A percentile compares a stretch with the other conserved stretches of the same genome.
These are phyloP conservation scores for Daldinia bambusicola DNA, from an alignment of 495 filamentous ascomycete species.

Conservation along the genomic window DNA sequence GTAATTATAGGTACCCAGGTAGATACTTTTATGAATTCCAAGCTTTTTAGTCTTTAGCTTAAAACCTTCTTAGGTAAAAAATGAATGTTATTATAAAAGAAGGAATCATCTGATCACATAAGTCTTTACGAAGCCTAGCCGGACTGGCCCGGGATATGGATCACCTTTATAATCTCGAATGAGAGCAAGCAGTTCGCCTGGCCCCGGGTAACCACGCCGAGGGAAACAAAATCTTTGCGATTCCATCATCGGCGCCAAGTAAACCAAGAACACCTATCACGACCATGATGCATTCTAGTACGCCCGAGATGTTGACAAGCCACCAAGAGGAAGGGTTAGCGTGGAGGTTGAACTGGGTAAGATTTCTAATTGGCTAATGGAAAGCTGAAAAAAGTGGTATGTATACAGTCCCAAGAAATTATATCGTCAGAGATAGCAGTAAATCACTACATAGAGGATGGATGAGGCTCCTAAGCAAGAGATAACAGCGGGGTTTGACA, in stretches of 20 bases:
- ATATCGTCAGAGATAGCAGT: slow-evolving; percentile 33
- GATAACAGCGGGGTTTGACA: slow-evolving; percentile 21
- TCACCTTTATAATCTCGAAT: slow-evolving; percentile 26
- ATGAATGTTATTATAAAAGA: neutral
- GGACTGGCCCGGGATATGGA: slow-evolving; percentile 8
- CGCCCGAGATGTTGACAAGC: slow-evolving; percentile 30
- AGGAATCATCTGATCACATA: slow-evolving; percentile 1
- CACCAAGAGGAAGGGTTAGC: slow-evolving; percentile 18
- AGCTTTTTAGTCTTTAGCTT: slow-evolving; percentile 14
- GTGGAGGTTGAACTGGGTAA: neutral
- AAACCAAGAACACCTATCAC: slow-evolving; percentile 40
- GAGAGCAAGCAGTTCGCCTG: slow-evolving; percentile 7
- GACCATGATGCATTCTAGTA: slow-evolving; percentile 26
- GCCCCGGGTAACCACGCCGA: slow-evolving; percentile 16
- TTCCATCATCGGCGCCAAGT: slow-evolving; percentile 39
- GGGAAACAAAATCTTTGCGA: slow-evolving; percentile 19
- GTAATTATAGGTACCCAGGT: neutral
- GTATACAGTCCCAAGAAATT: slow-evolving; percentile 31
- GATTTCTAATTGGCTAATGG: slow-evolving; percentile 20
- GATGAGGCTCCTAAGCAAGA: slow-evolving; percentile 38
- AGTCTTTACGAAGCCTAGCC: neutral
- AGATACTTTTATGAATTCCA: neutral
- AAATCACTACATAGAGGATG: slow-evolving; percentile 15
- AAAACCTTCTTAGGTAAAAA: neutral
- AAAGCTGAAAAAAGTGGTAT: slow-evolving; percentile 6